A percentile compares a stretch with the other conserved stretches of the same genome.
phyloP scores from a whole-genome alignment of 2,329 filamentous ascomycete genomes.

The Hypocreales sp. region DNA sequence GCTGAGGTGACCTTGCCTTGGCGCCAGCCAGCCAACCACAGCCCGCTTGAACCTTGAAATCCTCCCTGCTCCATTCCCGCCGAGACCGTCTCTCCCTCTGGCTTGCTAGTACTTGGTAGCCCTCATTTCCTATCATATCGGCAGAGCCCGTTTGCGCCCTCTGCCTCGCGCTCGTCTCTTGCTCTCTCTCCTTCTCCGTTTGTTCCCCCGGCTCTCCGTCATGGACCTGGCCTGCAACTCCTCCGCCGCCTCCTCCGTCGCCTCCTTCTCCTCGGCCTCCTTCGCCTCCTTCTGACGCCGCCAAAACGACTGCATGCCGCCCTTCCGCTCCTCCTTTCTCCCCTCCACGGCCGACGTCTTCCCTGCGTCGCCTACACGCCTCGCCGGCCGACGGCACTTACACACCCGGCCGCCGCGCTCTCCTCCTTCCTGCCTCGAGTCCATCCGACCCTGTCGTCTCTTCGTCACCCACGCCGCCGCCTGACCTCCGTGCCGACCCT shows the following conservation, averaged over 20 bases:
- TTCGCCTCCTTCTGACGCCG: too few species aligned
- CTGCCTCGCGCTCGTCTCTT: too few species aligned
- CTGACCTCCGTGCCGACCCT: too few species aligned
- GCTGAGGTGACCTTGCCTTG: constrained; percentile 5
- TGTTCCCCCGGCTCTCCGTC: constrained; percentile 7
- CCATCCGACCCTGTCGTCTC: not conserved
- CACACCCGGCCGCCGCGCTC: not conserved
- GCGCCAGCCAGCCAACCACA: constrained; percentile 7
- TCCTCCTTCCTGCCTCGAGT: not conserved
- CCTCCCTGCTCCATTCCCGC: constrained; percentile 8
- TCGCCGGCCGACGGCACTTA: constrained; percentile 1
- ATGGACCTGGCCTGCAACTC: constrained; percentile 9
- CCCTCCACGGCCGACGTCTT: not conserved
- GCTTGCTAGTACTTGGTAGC: too few species aligned
- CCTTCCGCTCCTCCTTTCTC: constrained; percentile 1
- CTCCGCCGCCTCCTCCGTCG: too few species aligned
- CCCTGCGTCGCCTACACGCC: constrained; percentile 1
- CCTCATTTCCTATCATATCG: too few species aligned
- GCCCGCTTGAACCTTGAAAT: constrained; percentile 8
- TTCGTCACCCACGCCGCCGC: too few species aligned
- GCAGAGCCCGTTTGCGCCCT: constrained; percentile 7
- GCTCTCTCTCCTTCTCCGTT: too few species aligned
- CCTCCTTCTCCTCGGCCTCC: too few species aligned
- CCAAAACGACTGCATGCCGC: constrained; percentile 4
- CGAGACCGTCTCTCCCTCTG: constrained; percentile 9